Percentiles rank a stretch among this genome's conserved stretches.
Conservation (phyloP, 164 flowering plant species). For the Hamamelis virginiana region DNA sequence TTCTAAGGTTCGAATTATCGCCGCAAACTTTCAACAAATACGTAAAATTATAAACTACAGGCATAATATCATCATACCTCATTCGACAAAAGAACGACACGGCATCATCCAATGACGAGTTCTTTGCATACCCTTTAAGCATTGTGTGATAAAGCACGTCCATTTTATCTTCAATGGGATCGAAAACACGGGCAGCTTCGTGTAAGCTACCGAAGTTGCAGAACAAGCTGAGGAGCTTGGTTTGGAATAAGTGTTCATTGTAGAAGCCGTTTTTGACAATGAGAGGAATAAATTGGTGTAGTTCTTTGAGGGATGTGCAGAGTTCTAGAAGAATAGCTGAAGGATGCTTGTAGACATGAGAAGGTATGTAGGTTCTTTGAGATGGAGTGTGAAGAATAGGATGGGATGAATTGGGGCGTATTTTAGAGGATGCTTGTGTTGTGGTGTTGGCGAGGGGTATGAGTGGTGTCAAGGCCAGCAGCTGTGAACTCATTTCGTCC, state of each 20-base stretch:
- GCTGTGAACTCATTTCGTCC: too few relatives aligned
- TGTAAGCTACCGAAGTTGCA: slow-evolving; percentile 46
- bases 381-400: slow-evolving; percentile 20
- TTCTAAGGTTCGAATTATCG: slow-evolving; percentile 43
- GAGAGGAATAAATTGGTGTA: slow-evolving; percentile 64
- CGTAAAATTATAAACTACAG: slow-evolving; percentile 66
- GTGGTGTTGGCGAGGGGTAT: slow-evolving; percentile 1
- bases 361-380: slow-evolving; percentile 46
- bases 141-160: slow-evolving; percentile 70
- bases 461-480: too few relatives aligned
- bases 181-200: slow-evolving; percentile 70
- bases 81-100: slow-evolving; percentile 53
- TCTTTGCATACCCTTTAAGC: slow-evolving; percentile 70
- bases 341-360: slow-evolving; percentile 71
- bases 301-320: slow-evolving; percentile 57
- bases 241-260: slow-evolving; percentile 56
- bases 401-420: slow-evolving; percentile 10
- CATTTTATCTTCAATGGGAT: slow-evolving; percentile 49
- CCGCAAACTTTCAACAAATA: slow-evolving; percentile 76
- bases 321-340: slow-evolving; percentile 70
- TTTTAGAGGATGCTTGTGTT: background rate
- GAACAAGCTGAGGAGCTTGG: slow-evolving; percentile 80
- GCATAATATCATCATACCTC: slow-evolving; percentile 54
- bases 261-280: slow-evolving; percentile 56
- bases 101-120: slow-evolving; percentile 39